Evolutionary conservation across 1,139 yeast genomes (phyloP), one percentile per base, ranked within the genome.

Genomic region (Eremothecium gossypii): DNA sequence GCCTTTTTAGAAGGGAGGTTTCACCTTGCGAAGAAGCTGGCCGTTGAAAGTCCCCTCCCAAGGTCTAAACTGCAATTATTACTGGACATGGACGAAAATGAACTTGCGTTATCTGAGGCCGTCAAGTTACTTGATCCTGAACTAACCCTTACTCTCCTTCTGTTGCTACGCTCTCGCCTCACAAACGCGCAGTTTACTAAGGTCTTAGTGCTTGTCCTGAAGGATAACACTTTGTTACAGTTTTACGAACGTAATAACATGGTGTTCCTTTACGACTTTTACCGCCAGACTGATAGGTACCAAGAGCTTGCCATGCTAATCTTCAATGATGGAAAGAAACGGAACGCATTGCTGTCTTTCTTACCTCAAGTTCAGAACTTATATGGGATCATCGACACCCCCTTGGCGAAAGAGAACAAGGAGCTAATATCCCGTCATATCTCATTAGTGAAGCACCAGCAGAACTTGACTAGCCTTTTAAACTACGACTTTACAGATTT

Each of bases 1-100:
- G 95, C 97, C 1, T 78, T 74, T 53, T 81, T 82, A 50, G 96
- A 91, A 60, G 98, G 98, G 1, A 69, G 97, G 30, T 61, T 73
- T 4, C 69, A 70, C 26, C 64, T 91, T 26, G 82, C 96, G 29
- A 76, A 80, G 44, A 65, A 73, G 38, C 61, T 89, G 26, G 70
- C 84, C 3, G 73, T 79, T 41, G 64, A 79, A 45, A 97, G 91
- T 56, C 81, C 84, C 0, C 69, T 79, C 4, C 73, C 83, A 0
- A 68, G 69, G 2, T 71, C 74, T 43, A 83, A 83, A 49, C 73
- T 87, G 0, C 74, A 77, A 10, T 69, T 82, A 44, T 69, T 85
- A 35, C 60, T 87, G 32, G 76, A 74, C 27, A 78, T 84, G 69
- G 85, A 83, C 38, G 94, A 87, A 53, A 68, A 76, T 33, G 85